Evolutionary conservation across 179 eudicot genomes (phyloP).

Genomic region (Spergularia azorica): DNA sequence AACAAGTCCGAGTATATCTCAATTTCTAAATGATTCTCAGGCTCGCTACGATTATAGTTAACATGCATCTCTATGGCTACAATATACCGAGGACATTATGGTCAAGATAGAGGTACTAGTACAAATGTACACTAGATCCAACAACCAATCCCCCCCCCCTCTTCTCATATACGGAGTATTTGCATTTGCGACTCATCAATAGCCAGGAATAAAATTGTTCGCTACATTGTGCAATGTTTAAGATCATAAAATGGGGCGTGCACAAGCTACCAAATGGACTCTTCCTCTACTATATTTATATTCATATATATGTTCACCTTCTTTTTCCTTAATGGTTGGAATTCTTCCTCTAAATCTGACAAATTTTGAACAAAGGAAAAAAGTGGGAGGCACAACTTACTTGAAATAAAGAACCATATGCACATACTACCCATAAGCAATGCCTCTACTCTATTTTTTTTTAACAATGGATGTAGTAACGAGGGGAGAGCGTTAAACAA

Average conservation of each 20-base stretch:
- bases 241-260: background rate
- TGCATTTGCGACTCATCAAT: too few species aligned
- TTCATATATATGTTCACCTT: background rate
- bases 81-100: too few species aligned
- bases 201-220: too few species aligned
- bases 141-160: too few species aligned
- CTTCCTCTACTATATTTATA: conserved; percentile 3
- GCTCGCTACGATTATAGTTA: too few species aligned
- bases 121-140: too few species aligned
- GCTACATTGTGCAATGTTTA: background rate
- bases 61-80: too few species aligned
- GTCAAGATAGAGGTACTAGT: too few species aligned
- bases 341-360: conserved; percentile 14
- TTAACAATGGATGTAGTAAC: conserved; percentile 24
- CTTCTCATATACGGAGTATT: too few species aligned
- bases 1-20: too few species aligned
- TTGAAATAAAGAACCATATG: conserved; percentile 11
- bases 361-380: conserved; percentile 4
- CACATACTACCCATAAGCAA: conserved; percentile 19
- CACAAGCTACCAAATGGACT: background rate
- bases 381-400: conserved; percentile 6
- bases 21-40: too few species aligned
- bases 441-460: conserved; percentile 18
- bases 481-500: background rate
- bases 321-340: background rate